Evolutionary conservation across 1,284 basidiomycete species (phyloP).

Genomic region (Boletellus deceptivus): DNA sequence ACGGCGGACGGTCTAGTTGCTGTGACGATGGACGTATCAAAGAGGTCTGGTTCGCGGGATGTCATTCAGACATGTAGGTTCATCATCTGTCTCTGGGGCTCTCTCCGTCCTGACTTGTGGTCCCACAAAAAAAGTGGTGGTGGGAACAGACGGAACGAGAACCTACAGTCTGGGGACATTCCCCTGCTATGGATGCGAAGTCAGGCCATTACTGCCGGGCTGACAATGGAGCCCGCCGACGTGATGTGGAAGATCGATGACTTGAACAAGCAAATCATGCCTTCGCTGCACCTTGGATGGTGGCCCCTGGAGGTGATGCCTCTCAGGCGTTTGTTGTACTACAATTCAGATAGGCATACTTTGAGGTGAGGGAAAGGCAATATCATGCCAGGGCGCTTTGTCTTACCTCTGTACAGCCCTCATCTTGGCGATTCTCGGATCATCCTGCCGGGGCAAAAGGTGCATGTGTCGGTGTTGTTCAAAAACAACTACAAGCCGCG

Average conservation of each 20-base stretch:
- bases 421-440: constrained; percentile 25
- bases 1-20: constrained; percentile 22
- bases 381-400: not conserved
- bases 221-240: constrained; percentile 22
- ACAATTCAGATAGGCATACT: constrained; percentile 23
- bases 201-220: constrained; percentile 27
- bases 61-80: constrained; percentile 36
- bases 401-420: constrained; percentile 26
- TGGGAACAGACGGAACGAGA: constrained; percentile 29
- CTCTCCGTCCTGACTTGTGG: constrained; percentile 2
- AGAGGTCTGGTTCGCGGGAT: constrained; percentile 38
- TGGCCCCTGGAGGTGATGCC: constrained; percentile 30
- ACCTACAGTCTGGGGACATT: constrained; percentile 32
- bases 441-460: constrained; percentile 31
- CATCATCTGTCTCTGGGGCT: not conserved
- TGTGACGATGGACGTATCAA: constrained; percentile 24
- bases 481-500: constrained; percentile 28
- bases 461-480: constrained; percentile 33
- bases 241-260: constrained; percentile 32
- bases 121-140: constrained; percentile 24
- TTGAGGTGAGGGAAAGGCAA: constrained; percentile 9
- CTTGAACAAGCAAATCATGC: constrained; percentile 22
- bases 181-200: constrained; percentile 35
- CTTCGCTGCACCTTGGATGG: constrained; percentile 26
- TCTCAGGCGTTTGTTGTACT: constrained; percentile 28